Conservation (phyloP, 352 stramenopile genomes). For the Pythium periplocum region DNA sequence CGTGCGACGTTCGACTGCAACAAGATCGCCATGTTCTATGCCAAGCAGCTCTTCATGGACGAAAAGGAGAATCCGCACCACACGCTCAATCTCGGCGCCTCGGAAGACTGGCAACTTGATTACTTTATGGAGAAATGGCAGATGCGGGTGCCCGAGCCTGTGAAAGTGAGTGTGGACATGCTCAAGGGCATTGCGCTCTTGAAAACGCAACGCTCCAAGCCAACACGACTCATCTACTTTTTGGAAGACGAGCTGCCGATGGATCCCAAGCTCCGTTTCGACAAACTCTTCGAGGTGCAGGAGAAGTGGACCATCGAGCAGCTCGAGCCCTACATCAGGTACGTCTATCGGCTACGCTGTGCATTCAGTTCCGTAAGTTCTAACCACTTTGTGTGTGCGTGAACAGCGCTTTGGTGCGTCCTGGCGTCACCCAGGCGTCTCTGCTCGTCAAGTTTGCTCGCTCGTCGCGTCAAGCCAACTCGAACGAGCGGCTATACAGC, state of each 20-base stretch:
- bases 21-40: conserved; percentile 72
- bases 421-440: conserved; percentile 63
- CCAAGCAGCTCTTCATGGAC: conserved; percentile 71
- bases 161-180: conserved; percentile 57
- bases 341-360: conserved; percentile 8
- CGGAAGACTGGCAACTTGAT: conserved; percentile 45
- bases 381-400: conserved; percentile 4
- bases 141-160: conserved; percentile 58
- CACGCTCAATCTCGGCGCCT: conserved; percentile 10
- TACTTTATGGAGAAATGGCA: conserved; percentile 84
- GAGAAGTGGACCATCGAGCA: conserved; percentile 82
- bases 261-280: conserved; percentile 72
- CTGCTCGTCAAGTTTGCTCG: conserved; percentile 79
- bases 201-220: conserved; percentile 35
- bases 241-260: conserved; percentile 54
- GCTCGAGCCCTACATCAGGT: conserved; percentile 81
- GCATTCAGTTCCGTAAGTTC: background rate
- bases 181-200: conserved; percentile 59
- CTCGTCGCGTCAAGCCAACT: conserved; percentile 70
- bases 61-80: conserved; percentile 34
- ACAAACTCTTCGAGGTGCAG: conserved; percentile 71
- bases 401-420: conserved; percentile 52
- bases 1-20: conserved; percentile 41
- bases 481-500: conserved; percentile 69
- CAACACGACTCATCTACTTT: conserved; percentile 56